These are phyloP conservation scores for Xylaria curta DNA, from an alignment of 495 filamentous ascomycete species.

Conservation along the genomic window DNA sequence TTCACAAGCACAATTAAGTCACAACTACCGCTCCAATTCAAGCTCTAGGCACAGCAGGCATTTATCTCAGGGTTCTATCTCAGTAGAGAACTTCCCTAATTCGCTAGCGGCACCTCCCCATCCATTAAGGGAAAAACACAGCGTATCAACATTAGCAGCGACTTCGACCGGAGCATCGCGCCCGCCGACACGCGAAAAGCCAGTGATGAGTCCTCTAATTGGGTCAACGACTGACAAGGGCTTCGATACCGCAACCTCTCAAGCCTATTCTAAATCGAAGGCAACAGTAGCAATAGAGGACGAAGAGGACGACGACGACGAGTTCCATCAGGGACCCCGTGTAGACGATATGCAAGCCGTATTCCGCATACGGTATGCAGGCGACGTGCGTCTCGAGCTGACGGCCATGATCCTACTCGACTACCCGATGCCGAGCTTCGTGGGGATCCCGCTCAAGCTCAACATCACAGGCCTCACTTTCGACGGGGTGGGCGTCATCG, in stretches of 20 bases:
- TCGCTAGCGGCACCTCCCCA: conserved; percentile 33
- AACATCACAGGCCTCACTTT: conserved; percentile 94
- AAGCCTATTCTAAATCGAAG: conserved; percentile 21
- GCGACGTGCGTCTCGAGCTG: conserved; percentile 81
- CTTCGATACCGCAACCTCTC: conserved; percentile 14
- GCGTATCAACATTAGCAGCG: conserved; percentile 60
- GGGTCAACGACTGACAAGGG: conserved; percentile 30
- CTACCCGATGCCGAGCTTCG: conserved; percentile 97
- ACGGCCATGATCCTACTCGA: conserved; percentile 95
- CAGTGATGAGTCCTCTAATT: conserved; percentile 23
- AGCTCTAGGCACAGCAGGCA: conserved; percentile 46
- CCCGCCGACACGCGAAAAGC: conserved; percentile 54
- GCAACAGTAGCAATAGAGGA: conserved; percentile 26
- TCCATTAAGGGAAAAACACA: conserved; percentile 55
- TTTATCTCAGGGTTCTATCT: conserved; percentile 52
- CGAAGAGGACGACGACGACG: conserved; percentile 42
- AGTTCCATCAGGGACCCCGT: conserved; percentile 52
- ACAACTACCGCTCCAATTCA: neutral
- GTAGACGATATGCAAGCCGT: conserved; percentile 85
- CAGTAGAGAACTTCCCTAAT: conserved; percentile 45
- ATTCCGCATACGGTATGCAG: conserved; percentile 84
- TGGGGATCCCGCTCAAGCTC: conserved; percentile 86
- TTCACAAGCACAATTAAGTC: neutral
- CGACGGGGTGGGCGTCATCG: conserved; percentile 89
- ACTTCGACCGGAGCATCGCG: conserved; percentile 51